A percentile compares a stretch with the other conserved stretches of the same genome.
These are phyloP conservation scores for Aeminium ludgeri DNA, from an alignment of 495 filamentous ascomycete genomes.

Conservation along the genomic window DNA sequence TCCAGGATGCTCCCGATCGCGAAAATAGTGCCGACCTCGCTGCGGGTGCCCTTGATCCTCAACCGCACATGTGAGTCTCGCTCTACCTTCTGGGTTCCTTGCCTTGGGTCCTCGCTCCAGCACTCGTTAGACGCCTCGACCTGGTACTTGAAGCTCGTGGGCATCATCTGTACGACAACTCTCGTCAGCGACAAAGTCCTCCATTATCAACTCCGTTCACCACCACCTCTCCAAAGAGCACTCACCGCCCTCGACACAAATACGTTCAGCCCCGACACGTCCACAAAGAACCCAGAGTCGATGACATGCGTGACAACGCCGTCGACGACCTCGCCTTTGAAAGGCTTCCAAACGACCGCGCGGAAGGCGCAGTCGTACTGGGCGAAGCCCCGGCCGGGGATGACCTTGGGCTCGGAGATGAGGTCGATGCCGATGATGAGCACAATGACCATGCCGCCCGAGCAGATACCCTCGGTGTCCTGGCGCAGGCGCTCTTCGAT, in stretches of 20 bases:
- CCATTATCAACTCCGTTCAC: not conserved
- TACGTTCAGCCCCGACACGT: constrained; percentile 70
- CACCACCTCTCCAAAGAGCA: constrained; percentile 5
- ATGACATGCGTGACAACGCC: constrained; percentile 81
- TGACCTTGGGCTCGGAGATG: constrained; percentile 77
- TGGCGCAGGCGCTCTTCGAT: constrained; percentile 70
- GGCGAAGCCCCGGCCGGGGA: constrained; percentile 73
- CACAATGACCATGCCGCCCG: constrained; percentile 86
- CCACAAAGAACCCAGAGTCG: constrained; percentile 77
- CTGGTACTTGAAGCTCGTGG: constrained; percentile 81
- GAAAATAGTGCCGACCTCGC: constrained; percentile 82
- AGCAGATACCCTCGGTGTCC: constrained; percentile 77
- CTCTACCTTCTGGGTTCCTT: constrained; percentile 84
- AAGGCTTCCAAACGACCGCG: constrained; percentile 92
- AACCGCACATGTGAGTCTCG: constrained; percentile 82
- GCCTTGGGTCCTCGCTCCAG: constrained; percentile 56
- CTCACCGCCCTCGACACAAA: constrained; percentile 80
- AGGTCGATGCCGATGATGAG: constrained; percentile 82
- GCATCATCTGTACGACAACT: constrained; percentile 45
- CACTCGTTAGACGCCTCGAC: constrained; percentile 36
- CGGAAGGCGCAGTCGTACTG: constrained; percentile 91
- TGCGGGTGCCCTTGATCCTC: constrained; percentile 81
- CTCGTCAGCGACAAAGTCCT: not conserved
- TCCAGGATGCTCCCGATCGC: constrained; percentile 96
- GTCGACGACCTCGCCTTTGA: constrained; percentile 93